Base-by-base conservation (phyloP, 768 basidiomycete genomes). In the Boletellus ananiceps region DNA sequence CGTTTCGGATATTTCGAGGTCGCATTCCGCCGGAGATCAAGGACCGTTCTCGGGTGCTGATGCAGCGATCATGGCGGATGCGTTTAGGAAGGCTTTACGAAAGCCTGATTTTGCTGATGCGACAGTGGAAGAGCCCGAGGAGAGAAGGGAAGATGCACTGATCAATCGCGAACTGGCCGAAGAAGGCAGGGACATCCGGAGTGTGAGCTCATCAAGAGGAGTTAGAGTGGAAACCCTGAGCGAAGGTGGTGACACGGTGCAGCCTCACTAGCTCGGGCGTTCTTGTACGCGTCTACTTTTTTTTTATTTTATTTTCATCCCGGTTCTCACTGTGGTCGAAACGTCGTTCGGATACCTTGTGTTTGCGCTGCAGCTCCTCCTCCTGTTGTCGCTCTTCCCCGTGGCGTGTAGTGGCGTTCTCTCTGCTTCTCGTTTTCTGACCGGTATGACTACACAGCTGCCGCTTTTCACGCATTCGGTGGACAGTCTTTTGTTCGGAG, bases 31-130 rank as follows among this genome's bases (percentile, higher is more conserved):
- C 40, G 80, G 81, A 46, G 83, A 84, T 46, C 72, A 80, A 37
- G 87, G 80, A 11, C 85, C 83, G 9, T 86, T 93, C 69, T 85
- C 84, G 39, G 84, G 81, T 16, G 84, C 86, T 18, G 92, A 95
- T 67, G 93, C 93, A 46, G 89, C 88, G 34, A 88, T 93, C 64
- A 89, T 94, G 82, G 91, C 92, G 35, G 85, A 91, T 71, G 93
- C 93, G 6, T 95, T 94, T 71, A 76, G 93, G 60, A 82, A 86
- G 65, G 88, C 87, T 56, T 72, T 95, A 61, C 78, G 92, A 65
- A 92, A 92, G 65, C 92, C 93, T 9, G 90, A 91, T 63, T 94
- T 93, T 66, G 77, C 84, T n/a, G 79, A 68, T 16, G 64, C 75
- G 46, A 77, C 83, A 3, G 76, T 83, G 13, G 86, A 88, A 59